These are phyloP conservation scores for Phytophthora chlamydospora DNA, from an alignment of 352 stramenopile species.

Conservation along the genomic window DNA sequence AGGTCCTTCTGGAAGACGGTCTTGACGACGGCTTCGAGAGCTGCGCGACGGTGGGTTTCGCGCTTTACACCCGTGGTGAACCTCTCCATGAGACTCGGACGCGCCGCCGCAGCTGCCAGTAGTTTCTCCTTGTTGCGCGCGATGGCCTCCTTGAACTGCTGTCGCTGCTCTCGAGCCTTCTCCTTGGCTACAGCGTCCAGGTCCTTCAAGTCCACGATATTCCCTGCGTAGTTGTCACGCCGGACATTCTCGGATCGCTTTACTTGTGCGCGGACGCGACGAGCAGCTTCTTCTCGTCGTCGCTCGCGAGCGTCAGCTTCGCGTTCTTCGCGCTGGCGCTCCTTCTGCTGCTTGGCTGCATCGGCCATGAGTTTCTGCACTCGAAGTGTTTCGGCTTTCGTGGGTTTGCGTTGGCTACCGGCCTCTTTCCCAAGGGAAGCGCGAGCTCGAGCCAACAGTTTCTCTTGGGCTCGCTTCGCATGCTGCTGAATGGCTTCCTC, in stretches of 20 bases:
- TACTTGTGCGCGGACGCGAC: conserved; percentile 63
- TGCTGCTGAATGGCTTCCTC: conserved; percentile 39
- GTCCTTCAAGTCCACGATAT: conserved; percentile 50
- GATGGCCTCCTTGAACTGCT: conserved; percentile 68
- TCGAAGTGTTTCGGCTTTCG: conserved; percentile 63
- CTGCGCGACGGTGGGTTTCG: conserved; percentile 70
- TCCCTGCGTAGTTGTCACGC: conserved; percentile 51
- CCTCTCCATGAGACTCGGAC: conserved; percentile 76
- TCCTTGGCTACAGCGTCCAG: conserved; percentile 55
- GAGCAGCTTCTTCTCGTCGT: conserved; percentile 47
- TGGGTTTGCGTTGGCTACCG: conserved; percentile 26
- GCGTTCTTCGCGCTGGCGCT: conserved; percentile 47
- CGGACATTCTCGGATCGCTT: conserved; percentile 53
- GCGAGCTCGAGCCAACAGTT: conserved; percentile 36
- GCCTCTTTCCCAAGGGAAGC: conserved; percentile 22
- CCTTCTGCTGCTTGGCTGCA: conserved; percentile 42
- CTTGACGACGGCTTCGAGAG: conserved; percentile 70
- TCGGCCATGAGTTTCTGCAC: conserved; percentile 53
- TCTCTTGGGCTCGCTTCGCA: conserved; percentile 38
- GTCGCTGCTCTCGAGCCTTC: conserved; percentile 58
- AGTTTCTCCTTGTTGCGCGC: conserved; percentile 70
- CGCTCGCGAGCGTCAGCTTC: conserved; percentile 53
- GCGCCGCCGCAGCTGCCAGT: conserved; percentile 45
- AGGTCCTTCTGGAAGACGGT: conserved; percentile 77
- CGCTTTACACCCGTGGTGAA: conserved; percentile 75